phyloP scores from a whole-genome alignment of 2,329 filamentous ascomycete genomes.

The Neocucurbitaria cava region DNA sequence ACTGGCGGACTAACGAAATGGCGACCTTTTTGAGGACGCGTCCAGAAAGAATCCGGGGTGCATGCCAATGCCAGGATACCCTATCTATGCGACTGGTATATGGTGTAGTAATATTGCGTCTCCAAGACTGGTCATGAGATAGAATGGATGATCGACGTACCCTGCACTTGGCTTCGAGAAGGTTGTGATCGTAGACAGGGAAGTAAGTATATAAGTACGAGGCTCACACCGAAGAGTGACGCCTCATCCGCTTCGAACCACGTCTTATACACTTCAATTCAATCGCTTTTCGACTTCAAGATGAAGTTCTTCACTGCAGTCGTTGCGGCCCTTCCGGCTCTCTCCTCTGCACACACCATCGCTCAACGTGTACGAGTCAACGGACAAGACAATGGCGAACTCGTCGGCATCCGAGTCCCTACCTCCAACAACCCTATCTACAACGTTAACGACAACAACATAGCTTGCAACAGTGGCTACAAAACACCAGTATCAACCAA shows the following conservation, averaged over 20 bases:
- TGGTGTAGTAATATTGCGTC: conserved; percentile 15
- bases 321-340: conserved; percentile 38
- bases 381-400: conserved; percentile 56
- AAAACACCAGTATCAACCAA: conserved; percentile 42
- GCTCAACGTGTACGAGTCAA: conserved; percentile 54
- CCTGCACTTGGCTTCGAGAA: conserved; percentile 1
- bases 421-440: conserved; percentile 59
- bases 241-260: conserved; percentile 5
- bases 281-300: conserved; percentile 4
- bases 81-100: conserved; percentile 11
- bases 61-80: conserved; percentile 10
- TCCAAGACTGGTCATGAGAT: conserved; percentile 2
- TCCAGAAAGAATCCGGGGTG: conserved; percentile 11
- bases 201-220: conserved; percentile 16
- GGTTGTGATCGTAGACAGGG: not conserved
- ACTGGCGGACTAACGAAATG: conserved; percentile 3
- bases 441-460: conserved; percentile 54
- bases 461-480: conserved; percentile 58
- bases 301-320: conserved; percentile 41
- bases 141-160: conserved; percentile 11
- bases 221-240: not conserved
- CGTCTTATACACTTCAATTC: not conserved
- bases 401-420: conserved; percentile 59
- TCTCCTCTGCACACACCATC: conserved; percentile 52
- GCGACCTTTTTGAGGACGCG: not conserved